These are phyloP conservation scores for Pholiota adiposa DNA, from an alignment of 1,284 basidiomycete genomes.

Conservation along the genomic window DNA sequence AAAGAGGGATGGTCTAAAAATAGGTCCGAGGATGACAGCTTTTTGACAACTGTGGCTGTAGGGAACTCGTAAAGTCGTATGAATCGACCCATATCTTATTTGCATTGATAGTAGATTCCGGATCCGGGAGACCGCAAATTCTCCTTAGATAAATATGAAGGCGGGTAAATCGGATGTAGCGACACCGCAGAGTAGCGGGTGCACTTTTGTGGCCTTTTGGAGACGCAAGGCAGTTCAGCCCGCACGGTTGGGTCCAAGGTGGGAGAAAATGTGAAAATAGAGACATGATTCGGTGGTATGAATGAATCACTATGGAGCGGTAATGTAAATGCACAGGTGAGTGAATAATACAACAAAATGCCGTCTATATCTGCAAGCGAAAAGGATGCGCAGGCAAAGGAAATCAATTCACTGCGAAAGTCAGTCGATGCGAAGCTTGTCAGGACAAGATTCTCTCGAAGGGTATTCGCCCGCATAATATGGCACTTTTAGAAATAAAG, in stretches of 20 bases:
- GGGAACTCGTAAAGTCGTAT: background rate
- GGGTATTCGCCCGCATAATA: background rate
- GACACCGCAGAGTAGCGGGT: background rate
- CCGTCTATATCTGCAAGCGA: constrained; percentile 5
- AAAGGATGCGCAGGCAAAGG: background rate
- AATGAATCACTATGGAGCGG: constrained; percentile 6
- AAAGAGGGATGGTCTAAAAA: background rate
- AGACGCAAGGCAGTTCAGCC: constrained; percentile 4
- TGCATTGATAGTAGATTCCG: background rate
- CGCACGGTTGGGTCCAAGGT: constrained; percentile 4
- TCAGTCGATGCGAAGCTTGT: background rate
- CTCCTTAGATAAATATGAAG: background rate
- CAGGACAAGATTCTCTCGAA: background rate
- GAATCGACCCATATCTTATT: background rate
- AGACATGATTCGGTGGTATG: background rate
- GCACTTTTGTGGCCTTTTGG: constrained; percentile 17
- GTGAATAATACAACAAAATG: constrained; percentile 6
- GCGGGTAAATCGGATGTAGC: constrained; percentile 16
- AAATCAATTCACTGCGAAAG: background rate
- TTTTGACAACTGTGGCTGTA: constrained; percentile 1
- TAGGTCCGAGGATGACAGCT: constrained; percentile 8
- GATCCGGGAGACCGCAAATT: background rate
- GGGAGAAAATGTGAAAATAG: constrained; percentile 9
- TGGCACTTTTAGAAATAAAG: constrained; percentile 14
- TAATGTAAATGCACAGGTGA: background rate